Base-by-base conservation (phyloP, 257 asterid genomes). In the Jaltomata sinuosa region DNA sequence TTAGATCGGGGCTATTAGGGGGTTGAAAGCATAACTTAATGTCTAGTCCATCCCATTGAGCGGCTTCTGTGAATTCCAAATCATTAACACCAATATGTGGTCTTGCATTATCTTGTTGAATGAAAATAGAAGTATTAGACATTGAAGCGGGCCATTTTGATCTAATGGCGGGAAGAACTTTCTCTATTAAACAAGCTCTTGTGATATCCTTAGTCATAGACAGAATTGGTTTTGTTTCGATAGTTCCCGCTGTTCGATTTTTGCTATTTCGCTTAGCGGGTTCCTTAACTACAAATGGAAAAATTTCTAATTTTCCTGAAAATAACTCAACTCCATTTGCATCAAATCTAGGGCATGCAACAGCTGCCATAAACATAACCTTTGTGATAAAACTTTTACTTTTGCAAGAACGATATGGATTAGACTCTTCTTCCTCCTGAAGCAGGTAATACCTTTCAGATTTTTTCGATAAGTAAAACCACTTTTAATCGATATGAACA, bases 61-160 rank as follows among this genome's bases (percentile, higher is more conserved):
- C 52, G 36, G 78, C 77, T 54, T 4, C n/a, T 7, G 31, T 8
- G 52, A 84, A 84, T 38, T 76, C 61, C 32, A 54, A 45, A 84
- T 76, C 83, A 79, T 40, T 85, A 47, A 11, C 61, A 80, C 55
- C 34, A 11, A 85, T 11, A 45, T 85, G 85, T 80, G 82, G 32
- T 61, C 74, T 67, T 81, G 84, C 77, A 34, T 84, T 84, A 29
- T 76, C 76, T 74, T 84, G 83, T 77, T 40, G 45, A 8, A 4
- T 40, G 45, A 40, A 40, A 40, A 32, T 32, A 3, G 36, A 3
- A 32, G 36, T 3, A 32, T 3, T 32, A 2, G 36, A 32, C 3
- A 3, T 64, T 61, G 27, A 49, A 68, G 40, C 72, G 64, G 83
- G 50, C 83, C 52, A 59, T 55, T 61, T 81, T 31, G 8, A 25